phyloP scores from a whole-genome alignment of 176 grass and related monocot genomes.

The Poa annua region DNA sequence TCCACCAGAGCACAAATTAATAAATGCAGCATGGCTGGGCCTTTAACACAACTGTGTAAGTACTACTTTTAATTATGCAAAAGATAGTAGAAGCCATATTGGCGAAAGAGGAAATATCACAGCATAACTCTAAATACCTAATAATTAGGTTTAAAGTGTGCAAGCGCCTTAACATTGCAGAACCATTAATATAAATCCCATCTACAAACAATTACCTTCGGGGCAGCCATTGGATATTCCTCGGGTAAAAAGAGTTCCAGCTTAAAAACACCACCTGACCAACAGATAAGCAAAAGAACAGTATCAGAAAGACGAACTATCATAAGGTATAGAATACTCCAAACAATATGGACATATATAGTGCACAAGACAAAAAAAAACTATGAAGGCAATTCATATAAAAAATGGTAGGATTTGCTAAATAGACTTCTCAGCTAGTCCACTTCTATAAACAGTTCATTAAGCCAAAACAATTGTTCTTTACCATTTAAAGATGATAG shows the following conservation, averaged over 20 bases:
- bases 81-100: neutral
- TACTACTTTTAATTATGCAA: neutral
- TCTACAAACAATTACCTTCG: constrained; percentile 64
- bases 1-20: neutral
- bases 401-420: constrained; percentile 8
- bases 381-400: neutral
- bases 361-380: neutral
- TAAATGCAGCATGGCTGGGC: neutral
- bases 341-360: constrained; percentile 20
- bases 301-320: constrained; percentile 25
- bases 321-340: constrained; percentile 23
- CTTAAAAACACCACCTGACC: constrained; percentile 93
- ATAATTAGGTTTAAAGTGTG: constrained; percentile 7
- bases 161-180: neutral
- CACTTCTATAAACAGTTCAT: neutral
- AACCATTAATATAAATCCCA: neutral
- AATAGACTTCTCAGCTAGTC: neutral
- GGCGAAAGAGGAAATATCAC: constrained; percentile 23
- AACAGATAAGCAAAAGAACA: constrained; percentile 19
- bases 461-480: too few species aligned
- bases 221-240: constrained; percentile 98
- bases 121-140: neutral
- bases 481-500: too few species aligned
- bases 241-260: constrained; percentile 99
- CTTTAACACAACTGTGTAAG: neutral